Evolutionary conservation across 768 basidiomycete species (phyloP).

Genomic region (Tylopilus plumbeoviolaceoides): DNA sequence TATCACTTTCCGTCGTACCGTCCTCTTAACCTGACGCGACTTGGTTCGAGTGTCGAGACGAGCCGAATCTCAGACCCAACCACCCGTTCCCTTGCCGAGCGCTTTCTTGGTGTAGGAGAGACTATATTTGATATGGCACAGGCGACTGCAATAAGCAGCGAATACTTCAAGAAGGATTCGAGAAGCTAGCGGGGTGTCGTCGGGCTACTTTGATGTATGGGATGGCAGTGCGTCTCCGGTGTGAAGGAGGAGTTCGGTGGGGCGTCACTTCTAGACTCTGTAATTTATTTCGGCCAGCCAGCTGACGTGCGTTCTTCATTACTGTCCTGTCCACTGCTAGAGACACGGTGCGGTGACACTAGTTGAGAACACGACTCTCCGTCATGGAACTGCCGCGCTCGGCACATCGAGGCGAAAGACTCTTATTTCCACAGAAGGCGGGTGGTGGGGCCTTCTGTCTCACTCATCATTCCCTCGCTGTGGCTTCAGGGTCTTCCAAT

Average conservation of each 20-base stretch:
- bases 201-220: background rate
- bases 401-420: background rate
- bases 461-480: background rate
- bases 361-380: slow-evolving; percentile 6
- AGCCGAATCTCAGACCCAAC: slow-evolving; percentile 73
- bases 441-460: background rate
- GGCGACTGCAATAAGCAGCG: slow-evolving; percentile 79
- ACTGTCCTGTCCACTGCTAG: slow-evolving; percentile 8
- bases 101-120: slow-evolving; percentile 84
- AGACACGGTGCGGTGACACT: slow-evolving; percentile 5
- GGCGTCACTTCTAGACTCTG: slow-evolving; percentile 21
- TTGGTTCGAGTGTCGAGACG: slow-evolving; percentile 56
- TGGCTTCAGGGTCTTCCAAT: background rate
- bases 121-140: slow-evolving; percentile 83
- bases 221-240: slow-evolving; percentile 5
- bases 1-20: slow-evolving; percentile 22
- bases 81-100: slow-evolving; percentile 69
- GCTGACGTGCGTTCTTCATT: slow-evolving; percentile 24
- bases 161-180: slow-evolving; percentile 67
- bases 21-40: background rate
- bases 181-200: slow-evolving; percentile 27
- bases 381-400: slow-evolving; percentile 7
- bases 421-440: background rate
- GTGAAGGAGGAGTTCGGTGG: slow-evolving; percentile 10
- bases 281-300: slow-evolving; percentile 27